Evolutionary conservation across 495 filamentous ascomycete genomes (phyloP).

Genomic region (Delitschia confertaspora): DNA sequence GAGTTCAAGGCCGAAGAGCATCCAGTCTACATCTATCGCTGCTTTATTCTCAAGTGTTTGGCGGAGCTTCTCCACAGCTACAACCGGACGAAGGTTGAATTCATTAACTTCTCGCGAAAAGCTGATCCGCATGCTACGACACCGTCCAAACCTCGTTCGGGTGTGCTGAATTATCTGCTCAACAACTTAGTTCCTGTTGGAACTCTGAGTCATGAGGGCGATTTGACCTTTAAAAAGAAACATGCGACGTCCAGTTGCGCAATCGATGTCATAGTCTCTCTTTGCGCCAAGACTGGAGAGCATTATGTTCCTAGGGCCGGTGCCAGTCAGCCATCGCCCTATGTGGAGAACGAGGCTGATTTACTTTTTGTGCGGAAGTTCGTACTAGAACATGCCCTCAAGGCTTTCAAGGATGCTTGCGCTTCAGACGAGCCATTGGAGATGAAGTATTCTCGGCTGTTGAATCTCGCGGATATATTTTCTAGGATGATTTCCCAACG

Average conservation of each 20-base stretch:
- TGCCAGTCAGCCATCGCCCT: slow-evolving; percentile 45
- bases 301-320: slow-evolving; percentile 38
- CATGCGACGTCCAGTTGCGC: slow-evolving; percentile 74
- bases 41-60: slow-evolving; percentile 88
- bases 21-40: slow-evolving; percentile 91
- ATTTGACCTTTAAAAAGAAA: slow-evolving; percentile 71
- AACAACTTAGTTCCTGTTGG: slow-evolving; percentile 74
- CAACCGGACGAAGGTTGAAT: slow-evolving; percentile 91
- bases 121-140: slow-evolving; percentile 73
- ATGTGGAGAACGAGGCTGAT: slow-evolving; percentile 66
- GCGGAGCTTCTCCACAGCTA: slow-evolving; percentile 89
- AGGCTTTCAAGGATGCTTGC: slow-evolving; percentile 84
- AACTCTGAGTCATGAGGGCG: slow-evolving; percentile 65
- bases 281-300: slow-evolving; percentile 83
- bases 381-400: slow-evolving; percentile 84
- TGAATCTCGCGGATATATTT: slow-evolving; percentile 83
- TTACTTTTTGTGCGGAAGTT: slow-evolving; percentile 88
- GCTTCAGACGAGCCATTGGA: slow-evolving; percentile 73
- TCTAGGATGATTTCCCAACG: slow-evolving; percentile 81
- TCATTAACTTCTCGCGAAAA: slow-evolving; percentile 95
- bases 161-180: slow-evolving; percentile 86
- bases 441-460: slow-evolving; percentile 73
- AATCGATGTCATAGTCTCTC: slow-evolving; percentile 70
- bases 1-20: slow-evolving; percentile 87
- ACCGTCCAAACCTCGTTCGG: slow-evolving; percentile 87